Evolutionary conservation across 2,329 filamentous ascomycete species (phyloP).

Genomic region (Emergomyces pasteurianus): DNA sequence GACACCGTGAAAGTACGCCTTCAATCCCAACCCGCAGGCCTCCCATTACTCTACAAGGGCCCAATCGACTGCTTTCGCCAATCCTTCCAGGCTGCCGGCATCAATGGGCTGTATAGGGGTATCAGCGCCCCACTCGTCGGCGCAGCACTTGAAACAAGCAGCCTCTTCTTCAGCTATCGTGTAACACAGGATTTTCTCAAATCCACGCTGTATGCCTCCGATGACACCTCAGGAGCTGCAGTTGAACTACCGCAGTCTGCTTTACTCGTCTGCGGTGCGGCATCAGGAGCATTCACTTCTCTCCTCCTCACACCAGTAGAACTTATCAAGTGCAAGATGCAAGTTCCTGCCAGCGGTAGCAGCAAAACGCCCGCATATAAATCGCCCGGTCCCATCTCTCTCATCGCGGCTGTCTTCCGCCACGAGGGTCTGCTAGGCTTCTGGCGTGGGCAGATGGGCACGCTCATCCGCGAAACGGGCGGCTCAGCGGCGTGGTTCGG

Average conservation of each 20-base stretch:
- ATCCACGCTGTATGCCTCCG: constrained; percentile 46
- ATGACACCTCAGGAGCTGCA: constrained; percentile 45
- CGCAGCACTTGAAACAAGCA: constrained; percentile 82
- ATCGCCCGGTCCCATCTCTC: constrained; percentile 51
- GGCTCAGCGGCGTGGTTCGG: constrained; percentile 95
- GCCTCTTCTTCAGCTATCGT: constrained; percentile 83
- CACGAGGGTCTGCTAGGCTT: constrained; percentile 76
- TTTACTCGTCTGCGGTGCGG: constrained; percentile 68
- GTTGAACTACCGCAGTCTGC: constrained; percentile 60
- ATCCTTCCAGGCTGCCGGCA: constrained; percentile 63
- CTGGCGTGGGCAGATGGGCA: constrained; percentile 91
- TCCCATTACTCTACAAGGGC: constrained; percentile 72
- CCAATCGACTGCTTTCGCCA: constrained; percentile 88
- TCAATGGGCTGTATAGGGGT: constrained; percentile 74
- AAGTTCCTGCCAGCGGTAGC: constrained; percentile 47
- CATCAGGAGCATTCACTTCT: constrained; percentile 79
- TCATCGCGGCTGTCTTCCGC: constrained; percentile 69
- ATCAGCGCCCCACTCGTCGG: constrained; percentile 84
- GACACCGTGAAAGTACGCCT: constrained; percentile 96
- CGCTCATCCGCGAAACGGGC: constrained; percentile 84
- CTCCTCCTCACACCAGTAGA: constrained; percentile 89
- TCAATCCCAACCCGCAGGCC: constrained; percentile 77
- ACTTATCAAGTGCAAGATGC: constrained; percentile 96
- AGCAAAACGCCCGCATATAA: constrained; percentile 20
- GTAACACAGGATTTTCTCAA: constrained; percentile 52